Evolutionary conservation across 768 basidiomycete genomes (phyloP).

Genomic region (Boletus subparvulus): DNA sequence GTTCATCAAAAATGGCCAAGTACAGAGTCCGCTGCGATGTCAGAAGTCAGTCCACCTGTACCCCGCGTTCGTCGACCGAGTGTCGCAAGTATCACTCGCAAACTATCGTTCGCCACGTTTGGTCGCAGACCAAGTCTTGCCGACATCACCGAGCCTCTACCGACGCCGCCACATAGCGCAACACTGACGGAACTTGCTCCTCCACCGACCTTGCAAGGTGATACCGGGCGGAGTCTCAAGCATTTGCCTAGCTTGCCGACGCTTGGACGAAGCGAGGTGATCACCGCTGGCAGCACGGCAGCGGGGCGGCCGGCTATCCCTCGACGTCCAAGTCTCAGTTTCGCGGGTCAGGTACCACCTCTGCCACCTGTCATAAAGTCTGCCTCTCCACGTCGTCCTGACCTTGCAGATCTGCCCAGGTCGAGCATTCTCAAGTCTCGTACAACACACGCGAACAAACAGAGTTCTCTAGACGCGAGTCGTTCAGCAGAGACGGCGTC

Average conservation of each 20-base stretch:
- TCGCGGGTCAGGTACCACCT: neutral
- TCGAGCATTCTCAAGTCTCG: slow-evolving; percentile 18
- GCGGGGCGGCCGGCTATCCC: neutral
- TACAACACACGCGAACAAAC: slow-evolving; percentile 3
- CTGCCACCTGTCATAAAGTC: slow-evolving; percentile 1
- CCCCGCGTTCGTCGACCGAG: slow-evolving; percentile 23
- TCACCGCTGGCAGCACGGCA: neutral
- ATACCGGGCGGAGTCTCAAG: slow-evolving; percentile 15
- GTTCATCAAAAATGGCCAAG: slow-evolving; percentile 23
- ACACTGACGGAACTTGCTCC: slow-evolving; percentile 19
- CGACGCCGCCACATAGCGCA: slow-evolving; percentile 17
- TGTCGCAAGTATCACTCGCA: slow-evolving; percentile 33
- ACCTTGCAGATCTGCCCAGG: slow-evolving; percentile 7
- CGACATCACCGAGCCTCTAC: slow-evolving; percentile 22
- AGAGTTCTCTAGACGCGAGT: neutral
- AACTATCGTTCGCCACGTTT: slow-evolving; percentile 32
- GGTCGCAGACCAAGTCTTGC: slow-evolving; percentile 24
- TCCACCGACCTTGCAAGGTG: slow-evolving; percentile 10
- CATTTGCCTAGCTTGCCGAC: slow-evolving; percentile 28
- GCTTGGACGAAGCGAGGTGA: slow-evolving; percentile 8
- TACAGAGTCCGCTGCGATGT: slow-evolving; percentile 14
- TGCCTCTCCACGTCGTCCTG: slow-evolving; percentile 1
- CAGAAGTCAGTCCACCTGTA: slow-evolving; percentile 8
- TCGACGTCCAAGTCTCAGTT: slow-evolving; percentile 17
- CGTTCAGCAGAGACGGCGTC: neutral